Percentiles rank a stretch among this genome's conserved stretches.
These are phyloP conservation scores for Hanseniaspora jakobsenii DNA, from an alignment of 805 yeast species.

Conservation along the genomic window DNA sequence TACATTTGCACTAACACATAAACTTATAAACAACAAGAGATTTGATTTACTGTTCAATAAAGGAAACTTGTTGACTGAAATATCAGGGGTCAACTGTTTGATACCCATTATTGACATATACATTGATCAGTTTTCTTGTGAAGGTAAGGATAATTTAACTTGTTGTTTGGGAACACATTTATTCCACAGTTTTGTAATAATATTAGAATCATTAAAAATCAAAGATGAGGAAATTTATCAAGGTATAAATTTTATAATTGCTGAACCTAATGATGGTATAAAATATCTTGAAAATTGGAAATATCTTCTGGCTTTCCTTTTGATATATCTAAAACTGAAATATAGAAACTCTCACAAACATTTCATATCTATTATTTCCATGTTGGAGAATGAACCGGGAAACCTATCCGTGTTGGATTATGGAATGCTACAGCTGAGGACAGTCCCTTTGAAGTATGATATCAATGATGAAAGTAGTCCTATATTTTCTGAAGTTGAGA, in stretches of 20 bases:
- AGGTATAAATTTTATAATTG: neutral
- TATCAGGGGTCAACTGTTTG: constrained; percentile 4
- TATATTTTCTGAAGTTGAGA: neutral
- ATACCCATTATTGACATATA: constrained; percentile 9
- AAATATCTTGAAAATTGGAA: constrained; percentile 7
- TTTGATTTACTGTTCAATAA: constrained; percentile 8
- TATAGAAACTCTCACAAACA: neutral
- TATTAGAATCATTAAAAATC: constrained; percentile 5
- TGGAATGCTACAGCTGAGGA: constrained; percentile 2
- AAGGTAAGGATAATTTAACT: neutral
- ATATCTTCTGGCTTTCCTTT: neutral
- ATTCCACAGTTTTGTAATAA: constrained; percentile 10
- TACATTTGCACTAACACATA: neutral
- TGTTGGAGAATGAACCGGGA: neutral
- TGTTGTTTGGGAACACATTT: constrained; percentile 12
- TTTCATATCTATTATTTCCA: neutral
- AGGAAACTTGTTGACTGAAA: constrained; percentile 4
- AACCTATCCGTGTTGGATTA: constrained; percentile 5
- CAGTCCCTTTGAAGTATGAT: neutral
- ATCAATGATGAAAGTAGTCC: neutral
- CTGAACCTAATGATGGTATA: neutral
- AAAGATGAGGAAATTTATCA: neutral
- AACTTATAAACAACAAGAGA: constrained; percentile 4
- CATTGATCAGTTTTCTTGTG: neutral
- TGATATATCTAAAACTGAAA: neutral